Conservation (phyloP, 176 grass and related monocot species). For the Oropetium thomaeum region DNA sequence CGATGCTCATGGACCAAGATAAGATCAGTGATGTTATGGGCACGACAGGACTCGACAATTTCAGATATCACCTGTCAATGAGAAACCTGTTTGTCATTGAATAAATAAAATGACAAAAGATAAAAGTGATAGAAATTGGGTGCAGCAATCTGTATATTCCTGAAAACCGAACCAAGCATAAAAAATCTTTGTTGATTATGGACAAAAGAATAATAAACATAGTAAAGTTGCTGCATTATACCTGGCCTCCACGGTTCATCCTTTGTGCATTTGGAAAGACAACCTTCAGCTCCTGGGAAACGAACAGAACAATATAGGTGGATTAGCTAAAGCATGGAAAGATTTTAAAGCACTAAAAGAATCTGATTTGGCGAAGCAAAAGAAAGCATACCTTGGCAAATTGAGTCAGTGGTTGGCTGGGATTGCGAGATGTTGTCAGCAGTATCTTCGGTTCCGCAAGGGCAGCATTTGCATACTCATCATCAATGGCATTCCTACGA, state of each 20-base stretch:
- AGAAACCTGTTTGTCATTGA: neutral
- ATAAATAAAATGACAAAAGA: neutral
- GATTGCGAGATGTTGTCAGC: slow-evolving; percentile 78
- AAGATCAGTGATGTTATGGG: slow-evolving; percentile 90
- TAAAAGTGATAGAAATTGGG: neutral
- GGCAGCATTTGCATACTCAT: slow-evolving; percentile 65
- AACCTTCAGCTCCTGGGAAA: slow-evolving; percentile 75
- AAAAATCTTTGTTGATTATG: neutral
- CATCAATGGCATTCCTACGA: slow-evolving; percentile 60
- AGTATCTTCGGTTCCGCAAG: slow-evolving; percentile 73
- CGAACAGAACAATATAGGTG: slow-evolving; percentile 10
- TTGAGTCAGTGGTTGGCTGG: slow-evolving; percentile 55
- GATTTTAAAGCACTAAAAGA: neutral
- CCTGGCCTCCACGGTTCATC: slow-evolving; percentile 94
- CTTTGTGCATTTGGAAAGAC: slow-evolving; percentile 73
- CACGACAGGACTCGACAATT: slow-evolving; percentile 75
- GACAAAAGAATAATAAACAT: neutral
- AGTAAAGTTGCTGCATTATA: neutral
- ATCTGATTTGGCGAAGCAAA: neutral
- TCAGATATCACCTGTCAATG: slow-evolving; percentile 70
- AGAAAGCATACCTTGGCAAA: slow-evolving; percentile 62
- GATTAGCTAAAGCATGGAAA: neutral
- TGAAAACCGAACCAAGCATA: neutral
- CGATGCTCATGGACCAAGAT: slow-evolving; percentile 91
- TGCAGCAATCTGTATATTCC: neutral